A percentile compares a stretch with the other conserved stretches of the same genome.
These are phyloP conservation scores for Boehmeria nivea DNA, from an alignment of 306 rosid species.

Conservation along the genomic window DNA sequence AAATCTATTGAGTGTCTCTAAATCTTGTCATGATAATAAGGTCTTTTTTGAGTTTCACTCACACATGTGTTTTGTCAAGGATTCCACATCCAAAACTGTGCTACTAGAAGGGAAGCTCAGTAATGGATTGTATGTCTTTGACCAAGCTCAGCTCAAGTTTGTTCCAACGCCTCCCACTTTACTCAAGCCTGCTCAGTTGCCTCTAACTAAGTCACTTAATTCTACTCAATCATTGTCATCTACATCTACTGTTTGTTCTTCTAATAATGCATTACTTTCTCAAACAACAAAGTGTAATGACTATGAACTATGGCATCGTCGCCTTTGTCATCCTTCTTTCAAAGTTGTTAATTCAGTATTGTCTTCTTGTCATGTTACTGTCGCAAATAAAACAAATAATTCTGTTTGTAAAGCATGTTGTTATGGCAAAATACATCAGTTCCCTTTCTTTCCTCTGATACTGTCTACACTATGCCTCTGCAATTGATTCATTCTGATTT, in stretches of 20 bases:
- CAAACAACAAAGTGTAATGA: neutral
- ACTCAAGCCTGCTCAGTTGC: no score
- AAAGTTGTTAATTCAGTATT: neutral
- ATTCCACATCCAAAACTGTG: neutral
- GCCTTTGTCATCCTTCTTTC: neutral
- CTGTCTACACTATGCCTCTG: neutral
- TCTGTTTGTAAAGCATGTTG: neutral
- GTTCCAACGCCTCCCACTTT: neutral
- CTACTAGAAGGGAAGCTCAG: neutral
- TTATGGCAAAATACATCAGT: neutral
- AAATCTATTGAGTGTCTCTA: neutral
- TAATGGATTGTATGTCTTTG: neutral
- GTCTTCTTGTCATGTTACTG: neutral
- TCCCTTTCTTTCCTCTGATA: neutral
- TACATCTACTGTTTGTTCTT: no score
- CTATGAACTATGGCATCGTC: neutral
- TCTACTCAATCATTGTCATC: no score
- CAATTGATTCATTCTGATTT: neutral
- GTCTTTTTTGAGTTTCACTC: neutral
- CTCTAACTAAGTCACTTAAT: no score
- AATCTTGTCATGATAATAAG: neutral
- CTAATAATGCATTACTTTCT: neutral
- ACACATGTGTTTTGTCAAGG: neutral
- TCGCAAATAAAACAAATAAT: neutral
- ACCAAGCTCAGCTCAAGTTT: neutral